Percentiles rank a stretch among this genome's conserved stretches.
Evolutionary conservation across 176 grass and related monocot genomes (phyloP).

Genomic region (Aegilops sharonensis): DNA sequence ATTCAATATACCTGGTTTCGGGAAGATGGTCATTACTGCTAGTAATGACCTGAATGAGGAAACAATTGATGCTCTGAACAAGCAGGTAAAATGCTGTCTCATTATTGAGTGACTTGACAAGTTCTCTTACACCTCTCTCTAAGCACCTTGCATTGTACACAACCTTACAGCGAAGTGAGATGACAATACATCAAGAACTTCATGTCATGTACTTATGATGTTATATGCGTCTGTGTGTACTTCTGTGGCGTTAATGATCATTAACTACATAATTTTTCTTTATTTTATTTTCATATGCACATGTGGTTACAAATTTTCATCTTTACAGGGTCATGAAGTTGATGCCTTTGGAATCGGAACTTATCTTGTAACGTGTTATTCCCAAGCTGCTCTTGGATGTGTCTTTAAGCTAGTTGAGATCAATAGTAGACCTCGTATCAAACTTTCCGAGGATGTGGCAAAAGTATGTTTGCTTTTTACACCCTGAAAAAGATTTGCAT

Average conservation of each 20-base stretch:
- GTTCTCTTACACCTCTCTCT: too few species aligned
- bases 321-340: conserved; percentile 89
- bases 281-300: conserved; percentile 21
- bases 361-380: conserved; percentile 94
- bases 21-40: conserved; percentile 82
- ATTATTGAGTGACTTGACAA: not conserved
- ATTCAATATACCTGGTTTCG: conserved; percentile 66
- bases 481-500: not conserved
- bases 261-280: not conserved
- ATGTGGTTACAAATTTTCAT: conserved; percentile 21
- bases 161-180: not conserved
- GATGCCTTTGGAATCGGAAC: conserved; percentile 98
- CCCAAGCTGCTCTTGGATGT: conserved; percentile 97
- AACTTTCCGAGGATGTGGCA: conserved; percentile 94
- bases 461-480: conserved; percentile 58
- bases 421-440: conserved; percentile 92
- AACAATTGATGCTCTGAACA: conserved; percentile 97
- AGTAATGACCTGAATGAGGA: conserved; percentile 99
- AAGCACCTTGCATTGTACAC: too few species aligned
- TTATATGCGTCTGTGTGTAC: conserved; percentile 2
- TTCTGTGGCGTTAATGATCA: not conserved
- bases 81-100: conserved; percentile 61
- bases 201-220: not conserved
- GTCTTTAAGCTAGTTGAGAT: conserved; percentile 99
- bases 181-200: not conserved